Evolutionary conservation across 129 eudicot genomes (phyloP), one percentile per base, ranked within the genome.

Genomic region (Helianthus tuberosus): DNA sequence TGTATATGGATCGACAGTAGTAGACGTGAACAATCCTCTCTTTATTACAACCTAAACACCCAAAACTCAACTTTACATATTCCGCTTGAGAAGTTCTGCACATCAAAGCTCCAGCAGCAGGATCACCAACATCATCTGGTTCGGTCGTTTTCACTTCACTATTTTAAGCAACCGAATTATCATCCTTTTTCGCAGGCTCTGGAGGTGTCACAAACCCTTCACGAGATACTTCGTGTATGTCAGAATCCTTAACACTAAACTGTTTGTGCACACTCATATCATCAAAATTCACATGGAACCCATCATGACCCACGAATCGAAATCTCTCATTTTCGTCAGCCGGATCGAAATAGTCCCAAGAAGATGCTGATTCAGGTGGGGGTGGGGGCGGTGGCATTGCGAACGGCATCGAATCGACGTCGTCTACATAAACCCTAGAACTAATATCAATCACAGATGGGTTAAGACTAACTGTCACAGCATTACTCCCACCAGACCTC

Each of bases 301-400:
- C 86, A 77, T 86, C 82, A 12, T 86, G 87, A 27, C 93, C 91
- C 85, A 78, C 78, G 82, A 94, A 94, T 57, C 94, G 65, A 80
- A 94, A 94, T 76, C 98, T 91, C 83, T 91, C 94, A 23, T 32
- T 43, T 44, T 79, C 82, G 51, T 85, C 91, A 39, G 61, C 38
- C n/a, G 92, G 87, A 52, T 83, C 96, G 77, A 94, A 94, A 75
- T 80, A 94, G 80, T 94, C 99, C 99, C 99, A 94, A 0, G 92
- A 81, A 36, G 91, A 77, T 16, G 78, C 89, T 1, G 89, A 75
- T 50, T 80, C 93, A 1, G 86, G 87, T 6, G 84, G 89, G 0
- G 96, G 96, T 0, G 90, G 98, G 0, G 95, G 97, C 14, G 91
- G 86, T 5, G 86, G 97, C 86, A 82, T 81, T 44, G 91, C 57